Base-by-base conservation (phyloP, 345 rosid species). In the Angophora floribunda region DNA sequence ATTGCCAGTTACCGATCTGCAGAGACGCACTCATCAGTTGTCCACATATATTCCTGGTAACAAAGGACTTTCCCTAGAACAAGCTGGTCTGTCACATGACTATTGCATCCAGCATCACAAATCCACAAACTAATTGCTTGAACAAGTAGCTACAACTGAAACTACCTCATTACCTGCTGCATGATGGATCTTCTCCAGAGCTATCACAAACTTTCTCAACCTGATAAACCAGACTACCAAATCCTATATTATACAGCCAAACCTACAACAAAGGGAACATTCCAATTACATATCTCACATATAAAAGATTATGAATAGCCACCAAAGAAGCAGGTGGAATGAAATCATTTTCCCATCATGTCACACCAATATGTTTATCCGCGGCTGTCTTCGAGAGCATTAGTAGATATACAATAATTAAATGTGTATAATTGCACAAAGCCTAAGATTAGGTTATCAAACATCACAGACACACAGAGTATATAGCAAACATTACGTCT, bases 101-200 rank as follows among this genome's bases (percentile, higher is more conserved):
- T 65, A 14, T 65, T n/a, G 75, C 3, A 1, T 14, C 41, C 2
- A 28, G 10, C 21, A 65, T 65, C 21, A n/a, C 5, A 30, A 26
- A n/a, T 65, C 78, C 41, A 30, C 41, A 65, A 65, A n/a, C 9
- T 65, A 13, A 30, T 65, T n/a, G 41, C 78, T 30, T n/a, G 41
- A n/a, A n/a, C 41, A 30, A 65, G 41, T 30, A 30, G 78, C 19
- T 7, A 30, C 2, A 1, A 4, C 78, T 4, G 4, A 65, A 30
- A 65, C 41, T n/a, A 30, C 10, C 41, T 65, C 78, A 88, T 91
- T 89, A 94, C 97, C 97, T 93, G 93, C 97, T 93, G 88, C 99
- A 97, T 55, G 90, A 36, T 36, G 96, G 96, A 87, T 97, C 98
- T 92, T 97, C 99, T 78, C 99, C 99, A 6, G 99, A 93, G 88